Base-by-base conservation (phyloP, 495 filamentous ascomycete species). In the Collariella sp. region DNA sequence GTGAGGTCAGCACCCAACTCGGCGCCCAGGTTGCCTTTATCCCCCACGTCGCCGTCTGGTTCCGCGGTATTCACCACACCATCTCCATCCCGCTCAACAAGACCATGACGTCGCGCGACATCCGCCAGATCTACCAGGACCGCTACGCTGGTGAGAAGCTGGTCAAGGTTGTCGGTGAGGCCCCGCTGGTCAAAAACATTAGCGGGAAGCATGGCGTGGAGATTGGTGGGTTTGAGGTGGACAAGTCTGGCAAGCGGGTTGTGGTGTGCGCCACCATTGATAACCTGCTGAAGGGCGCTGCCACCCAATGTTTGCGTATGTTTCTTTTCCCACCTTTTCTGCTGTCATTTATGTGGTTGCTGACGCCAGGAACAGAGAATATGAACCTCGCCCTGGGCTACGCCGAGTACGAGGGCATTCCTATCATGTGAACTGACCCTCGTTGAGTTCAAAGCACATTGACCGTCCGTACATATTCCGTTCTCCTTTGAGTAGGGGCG, bases 261-360 rank as follows among this genome's bases (percentile, higher is more conserved):
- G 93, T 98, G 46, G 82, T 98, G 46, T 95, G 90, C 67, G 91
- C 86, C 19, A 96, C 91, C n/a, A 97, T 98, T 60, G 93, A 98
- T 69, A 97, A 98, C 72, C 74, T 97, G 56, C 77, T 95, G 50
- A 98, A 98, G 81, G 93, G 93, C 36, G 93, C 93, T 36, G 90
- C 89, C 7, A 98, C 93, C 45, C 93, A 97, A 73, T 95, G 89
- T 72, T 70, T 96, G 65, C 90, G 86, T 90, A 78, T 79, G 86
- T 82, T 58, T 44, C 43, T 46, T 23, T 12, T 51, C 0, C 18
- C n/a, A 34, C 13, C 7, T 10, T 1, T 23, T 5, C 11, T 26
- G 22, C 12, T 33, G 15, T n/a, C n/a, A n/a, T n/a, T n/a, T n/a
- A n/a, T 7, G 13, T 0, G n/a, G 19, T 50, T 52, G 46, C 65